Conservation (phyloP, 441 rosid genomes). For the Adansonia gregorii region DNA sequence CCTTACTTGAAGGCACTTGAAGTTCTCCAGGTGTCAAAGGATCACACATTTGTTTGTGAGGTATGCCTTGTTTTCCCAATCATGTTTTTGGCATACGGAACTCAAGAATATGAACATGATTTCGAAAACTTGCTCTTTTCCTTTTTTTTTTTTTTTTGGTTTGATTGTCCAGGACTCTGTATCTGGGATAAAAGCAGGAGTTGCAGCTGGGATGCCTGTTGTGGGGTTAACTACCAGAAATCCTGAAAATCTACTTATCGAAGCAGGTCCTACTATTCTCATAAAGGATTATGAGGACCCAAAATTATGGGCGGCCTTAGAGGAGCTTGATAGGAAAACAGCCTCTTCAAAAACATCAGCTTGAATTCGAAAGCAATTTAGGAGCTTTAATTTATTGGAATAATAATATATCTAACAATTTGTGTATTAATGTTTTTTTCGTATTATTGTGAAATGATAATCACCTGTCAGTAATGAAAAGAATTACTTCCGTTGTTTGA, state of each 20-base stretch:
- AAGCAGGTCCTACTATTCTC: conserved; percentile 77
- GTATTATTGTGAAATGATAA: no score
- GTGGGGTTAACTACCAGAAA: conserved; percentile 79
- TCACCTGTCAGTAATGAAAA: background rate
- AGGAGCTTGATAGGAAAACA: conserved; percentile 57
- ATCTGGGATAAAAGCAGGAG: conserved; percentile 93
- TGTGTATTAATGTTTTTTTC: no score
- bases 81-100: background rate
- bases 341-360: conserved; percentile 14
- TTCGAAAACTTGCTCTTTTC: background rate
- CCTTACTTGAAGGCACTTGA: conserved; percentile 88
- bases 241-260: conserved; percentile 59
- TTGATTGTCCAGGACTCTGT: conserved; percentile 65
- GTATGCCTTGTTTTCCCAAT: conserved; percentile 31
- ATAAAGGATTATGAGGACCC: conserved; percentile 77
- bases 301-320: conserved; percentile 72
- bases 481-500: background rate
- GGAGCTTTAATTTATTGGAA: background rate
- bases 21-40: conserved; percentile 74
- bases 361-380: background rate
- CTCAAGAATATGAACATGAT: background rate
- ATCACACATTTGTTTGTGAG: conserved; percentile 79
- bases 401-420: background rate
- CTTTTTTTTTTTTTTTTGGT: no score
- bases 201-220: conserved; percentile 96